These are phyloP conservation scores for Monoraphidium neglectum DNA, from an alignment of 139 green algal species.

Conservation along the genomic window DNA sequence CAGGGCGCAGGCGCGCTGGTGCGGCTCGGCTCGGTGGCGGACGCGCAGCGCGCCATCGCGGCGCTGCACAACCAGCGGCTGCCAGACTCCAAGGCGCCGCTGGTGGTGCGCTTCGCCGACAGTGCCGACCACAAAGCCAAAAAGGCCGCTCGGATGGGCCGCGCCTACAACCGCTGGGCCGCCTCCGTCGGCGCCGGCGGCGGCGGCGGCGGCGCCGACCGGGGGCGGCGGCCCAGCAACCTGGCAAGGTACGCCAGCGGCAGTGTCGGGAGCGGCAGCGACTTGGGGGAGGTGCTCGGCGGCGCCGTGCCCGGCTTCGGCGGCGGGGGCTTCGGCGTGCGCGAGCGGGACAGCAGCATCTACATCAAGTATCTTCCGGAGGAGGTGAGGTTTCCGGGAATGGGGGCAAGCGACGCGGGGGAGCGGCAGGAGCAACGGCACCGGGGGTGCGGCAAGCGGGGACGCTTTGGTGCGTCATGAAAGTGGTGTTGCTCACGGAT, in stretches of 20 bases:
- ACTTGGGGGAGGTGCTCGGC: background rate
- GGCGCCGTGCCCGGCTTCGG: background rate
- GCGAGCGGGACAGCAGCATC: slow-evolving; percentile 26
- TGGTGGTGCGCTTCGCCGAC: slow-evolving; percentile 65
- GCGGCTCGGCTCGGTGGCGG: slow-evolving; percentile 47
- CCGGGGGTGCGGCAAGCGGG: too few species aligned
- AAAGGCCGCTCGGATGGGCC: slow-evolving; percentile 19
- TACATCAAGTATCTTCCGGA: slow-evolving; percentile 71
- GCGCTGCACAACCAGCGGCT: slow-evolving; percentile 49
- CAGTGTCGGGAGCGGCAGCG: too few species aligned
- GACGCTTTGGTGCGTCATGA: too few species aligned
- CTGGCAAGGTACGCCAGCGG: too few species aligned
- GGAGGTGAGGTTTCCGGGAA: slow-evolving; percentile 15
- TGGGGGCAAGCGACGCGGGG: too few species aligned
- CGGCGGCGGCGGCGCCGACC: too few species aligned
- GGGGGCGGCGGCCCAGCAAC: too few species aligned
- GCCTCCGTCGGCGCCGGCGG: too few species aligned
- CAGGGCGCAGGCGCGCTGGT: slow-evolving; percentile 45
- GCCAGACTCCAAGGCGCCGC: slow-evolving; percentile 35
- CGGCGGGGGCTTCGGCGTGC: background rate
- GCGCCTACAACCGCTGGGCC: too few species aligned
- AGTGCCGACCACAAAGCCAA: slow-evolving; percentile 63
- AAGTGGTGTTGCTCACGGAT: too few species aligned
- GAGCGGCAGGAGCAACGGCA: too few species aligned
- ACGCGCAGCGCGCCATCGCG: slow-evolving; percentile 54